Conservation (phyloP, 2,329 filamentous ascomycete species). For the Emergomyces orientalis region DNA sequence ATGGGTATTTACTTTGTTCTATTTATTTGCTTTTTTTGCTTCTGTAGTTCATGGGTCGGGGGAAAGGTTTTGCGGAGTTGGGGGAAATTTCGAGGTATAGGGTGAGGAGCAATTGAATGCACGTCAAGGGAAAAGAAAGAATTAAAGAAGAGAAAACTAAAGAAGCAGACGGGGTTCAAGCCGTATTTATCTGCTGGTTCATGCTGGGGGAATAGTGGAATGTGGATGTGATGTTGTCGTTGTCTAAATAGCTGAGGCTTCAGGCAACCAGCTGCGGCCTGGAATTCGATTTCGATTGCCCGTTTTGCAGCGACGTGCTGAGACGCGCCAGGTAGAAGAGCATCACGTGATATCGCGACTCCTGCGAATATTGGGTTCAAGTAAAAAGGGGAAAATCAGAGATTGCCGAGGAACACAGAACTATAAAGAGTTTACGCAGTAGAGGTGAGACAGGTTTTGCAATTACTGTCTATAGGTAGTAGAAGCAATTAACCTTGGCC, state of each 20-base stretch:
- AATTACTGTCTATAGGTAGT: no score
- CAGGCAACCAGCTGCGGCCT: neutral
- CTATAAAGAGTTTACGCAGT: no score
- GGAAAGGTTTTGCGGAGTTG: neutral
- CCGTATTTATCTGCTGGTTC: neutral
- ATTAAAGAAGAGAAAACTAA: neutral
- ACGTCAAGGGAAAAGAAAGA: neutral
- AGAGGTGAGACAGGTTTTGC: no score
- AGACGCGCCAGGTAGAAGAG: neutral
- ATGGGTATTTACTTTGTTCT: neutral
- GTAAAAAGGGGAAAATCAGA: no score
- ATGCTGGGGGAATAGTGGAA: neutral
- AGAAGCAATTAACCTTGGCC: no score
- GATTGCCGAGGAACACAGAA: no score
- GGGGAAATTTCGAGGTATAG: neutral
- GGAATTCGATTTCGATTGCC: neutral
- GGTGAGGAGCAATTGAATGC: neutral
- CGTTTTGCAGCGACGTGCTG: neutral
- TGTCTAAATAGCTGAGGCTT: neutral
- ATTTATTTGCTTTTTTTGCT: neutral
- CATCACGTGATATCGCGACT: slow-evolving; percentile 2
- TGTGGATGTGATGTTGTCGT: neutral
- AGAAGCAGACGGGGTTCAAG: neutral
- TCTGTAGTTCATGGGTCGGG: neutral
- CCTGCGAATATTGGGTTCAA: no score